Conservation (phyloP, 805 yeast genomes). For the Saccharomycopsis olivae region DNA sequence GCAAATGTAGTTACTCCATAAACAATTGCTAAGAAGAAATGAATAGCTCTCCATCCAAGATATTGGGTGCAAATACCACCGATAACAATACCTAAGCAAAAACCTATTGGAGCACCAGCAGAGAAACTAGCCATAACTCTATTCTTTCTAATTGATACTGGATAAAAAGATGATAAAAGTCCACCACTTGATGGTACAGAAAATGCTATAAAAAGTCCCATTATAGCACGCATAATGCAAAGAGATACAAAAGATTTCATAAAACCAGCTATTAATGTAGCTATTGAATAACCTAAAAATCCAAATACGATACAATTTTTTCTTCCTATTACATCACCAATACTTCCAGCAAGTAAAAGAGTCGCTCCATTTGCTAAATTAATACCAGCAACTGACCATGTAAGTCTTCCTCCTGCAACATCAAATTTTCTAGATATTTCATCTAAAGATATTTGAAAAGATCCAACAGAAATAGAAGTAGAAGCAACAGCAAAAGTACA, state of each 20-base stretch:
- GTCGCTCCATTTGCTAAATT: constrained; percentile 34
- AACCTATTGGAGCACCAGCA: constrained; percentile 40
- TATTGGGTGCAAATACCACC: constrained; percentile 35
- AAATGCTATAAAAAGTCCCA: constrained; percentile 34
- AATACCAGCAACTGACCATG: constrained; percentile 34
- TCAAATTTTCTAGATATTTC: constrained; percentile 27
- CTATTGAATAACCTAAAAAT: constrained; percentile 24
- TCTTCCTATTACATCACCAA: constrained; percentile 40
- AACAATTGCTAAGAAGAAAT: constrained; percentile 31
- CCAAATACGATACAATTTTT: constrained; percentile 29
- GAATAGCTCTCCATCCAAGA: constrained; percentile 32
- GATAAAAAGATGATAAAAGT: constrained; percentile 31
- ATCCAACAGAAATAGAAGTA: constrained; percentile 28
- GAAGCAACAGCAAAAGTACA: constrained; percentile 34
- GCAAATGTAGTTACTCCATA: constrained; percentile 23
- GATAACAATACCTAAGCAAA: constrained; percentile 31
- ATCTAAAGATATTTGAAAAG: constrained; percentile 29
- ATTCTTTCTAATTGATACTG: constrained; percentile 31
- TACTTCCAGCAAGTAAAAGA: constrained; percentile 33
- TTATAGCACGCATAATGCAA: constrained; percentile 33
- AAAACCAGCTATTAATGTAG: constrained; percentile 29
- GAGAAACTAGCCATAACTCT: constrained; percentile 32
- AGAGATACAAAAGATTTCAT: constrained; percentile 27
- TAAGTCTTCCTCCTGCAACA: constrained; percentile 30
- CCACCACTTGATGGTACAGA: constrained; percentile 40